A percentile compares a stretch with the other conserved stretches of the same genome.
Conservation (phyloP, 2,329 filamentous ascomycete genomes). For the Achaetomium macrosporum region DNA sequence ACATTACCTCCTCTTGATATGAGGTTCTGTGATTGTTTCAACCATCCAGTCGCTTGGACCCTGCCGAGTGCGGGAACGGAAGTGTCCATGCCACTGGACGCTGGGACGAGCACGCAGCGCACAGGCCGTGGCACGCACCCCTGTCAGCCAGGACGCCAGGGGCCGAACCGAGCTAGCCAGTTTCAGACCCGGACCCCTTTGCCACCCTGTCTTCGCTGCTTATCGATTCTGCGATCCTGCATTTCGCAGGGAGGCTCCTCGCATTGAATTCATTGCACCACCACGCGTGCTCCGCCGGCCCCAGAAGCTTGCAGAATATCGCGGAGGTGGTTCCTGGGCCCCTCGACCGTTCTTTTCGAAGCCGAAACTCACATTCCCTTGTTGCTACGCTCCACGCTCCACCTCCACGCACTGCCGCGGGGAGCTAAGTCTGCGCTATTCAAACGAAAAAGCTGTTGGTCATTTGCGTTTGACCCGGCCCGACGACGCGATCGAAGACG, state of each 20-base stretch:
- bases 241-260: conserved; percentile 10
- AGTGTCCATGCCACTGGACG: background rate
- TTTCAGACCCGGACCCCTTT: conserved; percentile 24
- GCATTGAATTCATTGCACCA: conserved; percentile 11
- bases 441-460: conserved; percentile 4
- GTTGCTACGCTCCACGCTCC: background rate
- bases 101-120: background rate
- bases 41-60: background rate
- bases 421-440: conserved; percentile 5
- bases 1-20: background rate
- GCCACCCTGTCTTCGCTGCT: conserved; percentile 10
- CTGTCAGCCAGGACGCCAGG: background rate
- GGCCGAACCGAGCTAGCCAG: conserved; percentile 22
- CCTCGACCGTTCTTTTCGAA: background rate
- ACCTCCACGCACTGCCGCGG: conserved; percentile 1
- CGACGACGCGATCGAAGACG: conserved; percentile 8
- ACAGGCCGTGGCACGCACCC: conserved; percentile 7
- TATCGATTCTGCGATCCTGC: conserved; percentile 22
- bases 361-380: conserved; percentile 8
- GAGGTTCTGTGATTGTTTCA: background rate
- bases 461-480: conserved; percentile 5
- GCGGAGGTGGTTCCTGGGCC: conserved; percentile 6
- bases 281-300: conserved; percentile 2
- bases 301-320: conserved; percentile 8
- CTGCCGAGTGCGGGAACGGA: background rate